phyloP scores from a whole-genome alignment of 1,284 basidiomycete species.

The Ceratobasidium sp. region DNA sequence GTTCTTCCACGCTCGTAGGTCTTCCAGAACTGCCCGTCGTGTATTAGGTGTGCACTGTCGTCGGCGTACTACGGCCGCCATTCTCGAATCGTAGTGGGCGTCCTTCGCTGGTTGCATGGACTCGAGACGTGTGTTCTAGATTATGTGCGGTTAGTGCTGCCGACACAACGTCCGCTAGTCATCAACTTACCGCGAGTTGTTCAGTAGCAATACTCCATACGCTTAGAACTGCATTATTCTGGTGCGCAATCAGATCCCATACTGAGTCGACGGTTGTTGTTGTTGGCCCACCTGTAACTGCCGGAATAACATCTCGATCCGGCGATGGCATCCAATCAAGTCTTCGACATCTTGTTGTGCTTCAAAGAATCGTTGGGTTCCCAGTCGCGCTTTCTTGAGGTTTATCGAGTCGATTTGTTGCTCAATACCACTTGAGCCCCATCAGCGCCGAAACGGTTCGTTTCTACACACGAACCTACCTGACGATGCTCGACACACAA shows the following conservation, averaged over 20 bases:
- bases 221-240: neutral
- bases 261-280: neutral
- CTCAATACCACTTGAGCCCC: neutral
- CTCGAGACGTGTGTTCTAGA: neutral
- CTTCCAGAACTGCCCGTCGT: conserved; percentile 45
- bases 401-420: neutral
- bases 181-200: neutral
- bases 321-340: neutral
- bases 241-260: no score
- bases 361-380: neutral
- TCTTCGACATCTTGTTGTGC: neutral
- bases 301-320: neutral
- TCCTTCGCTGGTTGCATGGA: neutral
- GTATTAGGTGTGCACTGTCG: no score
- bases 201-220: neutral
- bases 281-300: neutral
- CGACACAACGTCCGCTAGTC: neutral
- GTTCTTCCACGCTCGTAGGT: conserved; percentile 46
- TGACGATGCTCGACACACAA: neutral
- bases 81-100: no score
- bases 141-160: neutral
- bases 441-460: neutral
- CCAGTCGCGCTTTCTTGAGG: neutral
- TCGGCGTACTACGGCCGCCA: no score
- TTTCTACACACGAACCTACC: neutral